Evolutionary conservation across 2,329 filamentous ascomycete species (phyloP), one percentile per base, ranked within the genome.

Genomic region (Macrophomina tecta): DNA sequence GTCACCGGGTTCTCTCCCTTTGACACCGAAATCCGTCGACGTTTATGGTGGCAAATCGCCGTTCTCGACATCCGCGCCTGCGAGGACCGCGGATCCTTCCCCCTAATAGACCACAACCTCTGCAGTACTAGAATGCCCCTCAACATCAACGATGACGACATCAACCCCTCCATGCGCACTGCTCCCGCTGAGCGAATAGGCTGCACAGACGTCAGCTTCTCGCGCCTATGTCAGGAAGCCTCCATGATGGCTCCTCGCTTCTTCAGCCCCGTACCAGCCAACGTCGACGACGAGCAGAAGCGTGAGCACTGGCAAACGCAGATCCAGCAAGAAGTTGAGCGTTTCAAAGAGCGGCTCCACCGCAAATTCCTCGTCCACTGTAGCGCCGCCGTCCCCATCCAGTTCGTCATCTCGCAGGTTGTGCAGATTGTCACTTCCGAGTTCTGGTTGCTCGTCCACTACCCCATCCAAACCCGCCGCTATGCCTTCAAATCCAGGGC

Each of bases 31-130:
- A 83, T 89, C 77, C 55, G 65, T 3, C 82, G 88, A 9, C 82
- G 88, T 2, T 73, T 90, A 0, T 90, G 87, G 85, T 86, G 86
- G 78, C 86, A 89, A 69, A 82, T 90, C 14, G 74, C 88, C 36
- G 81, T 87, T 18, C 79, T 89, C 1, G 74, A 79, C 14, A 70
- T 70, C 42, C 84, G 82, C 68, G 82, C 65, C 28, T 66, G 65
- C 65, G 65, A 66, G 30, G 65, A 66, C 48, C 65, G 65, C 11
- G 65, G 65, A 4, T 66, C 65, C 28, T 66, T 66, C 32, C 65
- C 65, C 28, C 38, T 62, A 6, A 66, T 66, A 32, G 55, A 61
- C 28, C 55, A 62, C 8, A 32, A n/a, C 36, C 38, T 62, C 48
- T 62, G 65, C 38, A 61, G 84, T 70, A 85, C 53, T 12, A 64